Conservation (phyloP, 768 basidiomycete species). For the Tricholoma flavovirens region DNA sequence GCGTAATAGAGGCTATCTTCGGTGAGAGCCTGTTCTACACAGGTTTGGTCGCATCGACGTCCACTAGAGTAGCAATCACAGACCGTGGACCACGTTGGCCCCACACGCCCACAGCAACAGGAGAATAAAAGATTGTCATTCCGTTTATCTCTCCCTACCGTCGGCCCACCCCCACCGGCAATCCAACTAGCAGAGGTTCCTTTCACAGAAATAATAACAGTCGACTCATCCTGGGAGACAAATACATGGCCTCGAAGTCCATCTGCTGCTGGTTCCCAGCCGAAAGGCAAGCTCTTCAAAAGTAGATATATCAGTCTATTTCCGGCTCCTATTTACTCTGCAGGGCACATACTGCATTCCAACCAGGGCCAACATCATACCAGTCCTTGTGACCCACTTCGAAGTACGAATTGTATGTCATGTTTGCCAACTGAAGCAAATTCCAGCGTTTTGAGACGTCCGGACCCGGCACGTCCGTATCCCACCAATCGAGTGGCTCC, state of each 20-base stretch:
- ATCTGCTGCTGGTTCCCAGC: conserved; percentile 88
- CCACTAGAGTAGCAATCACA: conserved; percentile 79
- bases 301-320: background rate
- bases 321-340: background rate
- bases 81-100: conserved; percentile 89
- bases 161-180: conserved; percentile 68
- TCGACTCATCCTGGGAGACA: conserved; percentile 75
- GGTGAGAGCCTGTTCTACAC: conserved; percentile 70
- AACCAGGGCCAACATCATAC: conserved; percentile 63
- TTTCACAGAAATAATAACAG: conserved; percentile 84
- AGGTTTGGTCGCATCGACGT: conserved; percentile 74
- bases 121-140: conserved; percentile 97
- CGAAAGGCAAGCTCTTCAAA: conserved; percentile 63
- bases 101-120: conserved; percentile 95
- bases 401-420: conserved; percentile 82
- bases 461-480: conserved; percentile 59
- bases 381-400: conserved; percentile 49
- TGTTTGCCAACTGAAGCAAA: conserved; percentile 75
- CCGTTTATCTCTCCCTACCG: conserved; percentile 81
- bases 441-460: conserved; percentile 70
- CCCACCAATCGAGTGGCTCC: conserved; percentile 52
- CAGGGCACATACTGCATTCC: conserved; percentile 46
- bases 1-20: conserved; percentile 88
- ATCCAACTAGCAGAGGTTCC: conserved; percentile 84
- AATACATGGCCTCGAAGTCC: conserved; percentile 92